Conservation (phyloP, 2,329 filamentous ascomycete species). For the Aureobasidium melanogenum region DNA sequence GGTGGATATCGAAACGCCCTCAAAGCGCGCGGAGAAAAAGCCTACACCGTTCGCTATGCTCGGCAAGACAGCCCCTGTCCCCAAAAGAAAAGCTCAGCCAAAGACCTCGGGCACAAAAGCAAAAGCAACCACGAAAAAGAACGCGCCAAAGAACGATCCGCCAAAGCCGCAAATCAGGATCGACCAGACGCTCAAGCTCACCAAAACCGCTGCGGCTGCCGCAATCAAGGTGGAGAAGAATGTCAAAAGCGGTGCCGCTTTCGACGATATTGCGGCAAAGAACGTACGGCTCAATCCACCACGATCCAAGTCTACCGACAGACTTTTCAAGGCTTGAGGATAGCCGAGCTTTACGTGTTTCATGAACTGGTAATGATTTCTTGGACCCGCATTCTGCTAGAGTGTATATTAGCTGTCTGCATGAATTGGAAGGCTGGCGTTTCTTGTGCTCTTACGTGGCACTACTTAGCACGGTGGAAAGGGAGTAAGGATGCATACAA, state of each 20-base stretch:
- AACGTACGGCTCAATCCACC: conserved; percentile 4
- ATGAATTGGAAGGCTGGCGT: background rate
- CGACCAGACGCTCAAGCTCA: conserved; percentile 8
- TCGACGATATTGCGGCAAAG: conserved; percentile 1
- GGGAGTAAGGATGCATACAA: background rate
- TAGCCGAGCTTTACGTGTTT: background rate
- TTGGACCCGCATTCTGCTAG: background rate
- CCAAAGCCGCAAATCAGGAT: conserved; percentile 7
- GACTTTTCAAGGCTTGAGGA: background rate
- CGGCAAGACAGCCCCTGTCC: conserved; percentile 13
- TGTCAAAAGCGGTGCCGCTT: background rate
- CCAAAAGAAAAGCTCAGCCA: background rate
- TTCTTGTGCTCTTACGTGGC: background rate
- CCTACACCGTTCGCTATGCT: conserved; percentile 11
- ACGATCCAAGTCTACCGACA: background rate
- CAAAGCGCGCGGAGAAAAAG: conserved; percentile 19
- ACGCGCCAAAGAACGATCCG: conserved; percentile 12
- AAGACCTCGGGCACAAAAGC: conserved; percentile 16
- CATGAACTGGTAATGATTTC: conserved; percentile 1
- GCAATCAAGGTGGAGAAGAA: conserved; percentile 7
- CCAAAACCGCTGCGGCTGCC: background rate
- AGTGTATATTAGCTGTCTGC: background rate
- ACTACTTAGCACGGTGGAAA: background rate
- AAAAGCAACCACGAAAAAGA: conserved; percentile 15
- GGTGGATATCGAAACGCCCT: conserved; percentile 26